Base-by-base conservation (phyloP, 345 rosid species). In the Eucalyptus sp. region DNA sequence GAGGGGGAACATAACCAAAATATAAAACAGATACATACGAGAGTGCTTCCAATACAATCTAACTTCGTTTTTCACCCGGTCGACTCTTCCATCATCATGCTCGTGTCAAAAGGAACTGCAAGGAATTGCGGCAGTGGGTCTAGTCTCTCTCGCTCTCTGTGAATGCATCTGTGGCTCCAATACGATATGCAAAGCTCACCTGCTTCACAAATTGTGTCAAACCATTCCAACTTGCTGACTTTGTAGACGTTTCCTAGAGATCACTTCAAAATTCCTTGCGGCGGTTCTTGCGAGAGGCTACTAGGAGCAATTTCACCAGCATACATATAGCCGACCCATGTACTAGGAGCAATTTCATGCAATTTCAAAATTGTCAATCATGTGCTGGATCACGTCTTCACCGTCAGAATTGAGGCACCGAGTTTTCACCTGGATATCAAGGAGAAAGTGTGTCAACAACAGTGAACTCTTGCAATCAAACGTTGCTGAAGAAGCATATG, bases 381-480 rank as follows among this genome's bases (percentile, higher is more conserved):
- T 94, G 90, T 96, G 98, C 91, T 93, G 95, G 89, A 97, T 84
- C 88, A 97, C 99, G 88, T 95, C 98, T 29, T 94, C 95, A 71
- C 98, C 99, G n/a, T 94, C 96, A 22, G 97, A 94, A 90, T 95
- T 94, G 46, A 96, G 60, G 87, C 93, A 90, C 76, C 89, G 87
- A 84, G 86, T 90, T 89, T 93, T 95, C 87, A 96, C 99, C 98
- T 97, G 97, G 52, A 89, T n/a, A 90, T 60, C 13, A 68, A 56
- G 80, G n/a, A 64, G 48, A 79, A 58, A 49, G 46, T 24, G 31
- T 86, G 76, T 87, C 50, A 62, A 33, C 37, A 20, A 37, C 48
- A 20, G 48, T 13, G 3, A 2, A 76, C 48, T 41, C 84, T 76
- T 7, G 84, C 84, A 20, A 41, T 76, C 84, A 76, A 44, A 76